A percentile compares a stretch with the other conserved stretches of the same genome.
Conservation (phyloP, 2,329 filamentous ascomycete genomes). For the Fusarium zealandicum region DNA sequence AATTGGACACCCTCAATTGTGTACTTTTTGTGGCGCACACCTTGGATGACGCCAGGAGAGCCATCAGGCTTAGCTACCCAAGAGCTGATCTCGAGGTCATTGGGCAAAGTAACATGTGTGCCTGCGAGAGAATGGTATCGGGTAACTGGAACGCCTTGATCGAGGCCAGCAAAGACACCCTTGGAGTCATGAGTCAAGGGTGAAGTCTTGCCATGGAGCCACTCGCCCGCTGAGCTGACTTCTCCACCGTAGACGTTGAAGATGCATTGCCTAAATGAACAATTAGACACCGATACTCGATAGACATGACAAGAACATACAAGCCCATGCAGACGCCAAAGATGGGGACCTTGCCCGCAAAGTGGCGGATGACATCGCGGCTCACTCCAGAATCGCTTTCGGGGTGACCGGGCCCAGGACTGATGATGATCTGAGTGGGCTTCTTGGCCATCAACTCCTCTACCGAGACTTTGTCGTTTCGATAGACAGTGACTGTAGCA, state of each 20-base stretch:
- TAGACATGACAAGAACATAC: constrained; percentile 55
- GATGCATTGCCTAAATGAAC: constrained; percentile 80
- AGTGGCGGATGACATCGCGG: constrained; percentile 88
- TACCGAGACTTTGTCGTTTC: constrained; percentile 90
- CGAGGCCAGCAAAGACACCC: constrained; percentile 86
- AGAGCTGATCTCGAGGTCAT: constrained; percentile 86
- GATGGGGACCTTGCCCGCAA: constrained; percentile 92
- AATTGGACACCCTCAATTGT: constrained; percentile 97
- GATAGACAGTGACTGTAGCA: constrained; percentile 84
- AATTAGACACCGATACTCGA: background rate
- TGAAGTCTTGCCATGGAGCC: constrained; percentile 96
- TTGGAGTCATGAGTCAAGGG: constrained; percentile 86
- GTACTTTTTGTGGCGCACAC: constrained; percentile 90
- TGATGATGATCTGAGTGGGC: constrained; percentile 93
- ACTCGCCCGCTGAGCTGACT: constrained; percentile 92
- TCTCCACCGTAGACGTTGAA: constrained; percentile 91
- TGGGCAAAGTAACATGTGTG: constrained; percentile 84
- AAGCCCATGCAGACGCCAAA: constrained; percentile 99
- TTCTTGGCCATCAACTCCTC: constrained; percentile 83
- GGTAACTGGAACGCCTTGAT: constrained; percentile 85
- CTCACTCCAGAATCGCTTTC: constrained; percentile 91
- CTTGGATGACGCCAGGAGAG: constrained; percentile 90
- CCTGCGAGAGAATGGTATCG: constrained; percentile 96
- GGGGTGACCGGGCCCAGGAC: constrained; percentile 93
- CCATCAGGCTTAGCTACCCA: constrained; percentile 83